Evolutionary conservation across 73 alveolate genomes (phyloP).

Genomic region (Symbiodinium natans): DNA sequence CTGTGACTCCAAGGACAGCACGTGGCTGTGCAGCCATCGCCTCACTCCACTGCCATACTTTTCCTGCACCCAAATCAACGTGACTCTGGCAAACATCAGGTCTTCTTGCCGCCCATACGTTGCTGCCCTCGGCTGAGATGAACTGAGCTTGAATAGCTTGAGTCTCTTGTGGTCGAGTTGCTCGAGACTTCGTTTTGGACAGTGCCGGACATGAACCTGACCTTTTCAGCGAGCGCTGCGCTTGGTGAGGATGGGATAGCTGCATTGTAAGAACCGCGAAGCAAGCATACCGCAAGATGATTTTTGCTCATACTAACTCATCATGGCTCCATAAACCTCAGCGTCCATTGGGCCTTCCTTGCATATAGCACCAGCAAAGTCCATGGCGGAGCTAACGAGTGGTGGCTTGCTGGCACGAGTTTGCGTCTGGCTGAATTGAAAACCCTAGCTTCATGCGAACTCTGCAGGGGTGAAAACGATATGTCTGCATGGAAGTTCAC

Average conservation of each 20-base stretch:
- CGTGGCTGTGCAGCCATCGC: background rate
- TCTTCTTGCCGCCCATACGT: conserved; percentile 13
- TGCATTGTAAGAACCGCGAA: background rate
- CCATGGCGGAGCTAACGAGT: too few relatives aligned
- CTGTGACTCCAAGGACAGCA: background rate
- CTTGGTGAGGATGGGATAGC: background rate
- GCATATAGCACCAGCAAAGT: too few relatives aligned
- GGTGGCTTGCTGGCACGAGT: too few relatives aligned
- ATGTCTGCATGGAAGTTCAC: too few relatives aligned
- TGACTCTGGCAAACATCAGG: background rate
- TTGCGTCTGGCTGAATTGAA: too few relatives aligned
- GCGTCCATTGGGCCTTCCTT: too few relatives aligned
- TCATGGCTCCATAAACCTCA: too few relatives aligned
- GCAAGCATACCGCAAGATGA: too few relatives aligned
- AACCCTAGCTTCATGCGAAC: too few relatives aligned
- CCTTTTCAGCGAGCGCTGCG: background rate
- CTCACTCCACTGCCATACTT: background rate
- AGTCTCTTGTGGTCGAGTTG: background rate
- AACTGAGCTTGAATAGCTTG: background rate
- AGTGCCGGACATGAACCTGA: conserved; percentile 47
- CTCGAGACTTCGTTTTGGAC: background rate
- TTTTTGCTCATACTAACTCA: too few relatives aligned
- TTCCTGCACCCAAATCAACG: too few relatives aligned
- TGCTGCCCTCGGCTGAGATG: conserved; percentile 49
- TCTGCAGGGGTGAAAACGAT: too few relatives aligned